Base-by-base conservation (phyloP, 2,329 filamentous ascomycete genomes). In the Pseudogymnoascus sp. region DNA sequence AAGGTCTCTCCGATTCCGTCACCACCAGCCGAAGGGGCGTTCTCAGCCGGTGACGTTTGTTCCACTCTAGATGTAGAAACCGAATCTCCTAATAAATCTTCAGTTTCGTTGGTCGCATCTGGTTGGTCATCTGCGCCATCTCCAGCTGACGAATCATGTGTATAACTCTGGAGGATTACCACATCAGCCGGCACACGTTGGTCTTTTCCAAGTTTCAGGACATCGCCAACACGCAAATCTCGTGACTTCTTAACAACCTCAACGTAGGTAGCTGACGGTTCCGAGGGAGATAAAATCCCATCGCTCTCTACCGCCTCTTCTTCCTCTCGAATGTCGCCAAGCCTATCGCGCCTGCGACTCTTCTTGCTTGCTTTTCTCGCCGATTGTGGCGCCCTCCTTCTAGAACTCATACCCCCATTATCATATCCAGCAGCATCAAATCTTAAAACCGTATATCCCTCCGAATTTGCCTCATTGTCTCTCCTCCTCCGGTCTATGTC, bases 181-280 rank as follows among this genome's bases (percentile, higher is more conserved):
- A 99, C 90, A 76, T 99, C 95, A 16, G 95, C 93, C 7, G 95
- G 95, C 21, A 99, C 88, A 67, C 95, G 86, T 73, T 97, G 92
- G 63, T 96, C 92, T 74, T 96, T 97, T 68, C 84, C 85, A 28
- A 99, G 82, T 73, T 96, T 96, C 63, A 99, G 78, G n/a, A 99
- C 89, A 75, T 99, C 95, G 23, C 95, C 96, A 52, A 99, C 93
- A 72, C 89, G 95, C 60, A 99, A 80, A 71, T 96, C 93, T 63
- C 88, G 86, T 4, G 95, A 95, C 70, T 90, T 92, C 73, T 90
- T 93, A 66, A 83, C 83, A 2, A 90, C 78, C 72, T 96, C 91
- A 62, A 81, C 77, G 3, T 88, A 78, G 41, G 76, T 75, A 61
- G 79, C 83, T 38, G 81, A 82, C 61, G 77, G 81, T 64, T 70